Conservation (phyloP, 2,329 filamentous ascomycete species). For the Cytospora mali region DNA sequence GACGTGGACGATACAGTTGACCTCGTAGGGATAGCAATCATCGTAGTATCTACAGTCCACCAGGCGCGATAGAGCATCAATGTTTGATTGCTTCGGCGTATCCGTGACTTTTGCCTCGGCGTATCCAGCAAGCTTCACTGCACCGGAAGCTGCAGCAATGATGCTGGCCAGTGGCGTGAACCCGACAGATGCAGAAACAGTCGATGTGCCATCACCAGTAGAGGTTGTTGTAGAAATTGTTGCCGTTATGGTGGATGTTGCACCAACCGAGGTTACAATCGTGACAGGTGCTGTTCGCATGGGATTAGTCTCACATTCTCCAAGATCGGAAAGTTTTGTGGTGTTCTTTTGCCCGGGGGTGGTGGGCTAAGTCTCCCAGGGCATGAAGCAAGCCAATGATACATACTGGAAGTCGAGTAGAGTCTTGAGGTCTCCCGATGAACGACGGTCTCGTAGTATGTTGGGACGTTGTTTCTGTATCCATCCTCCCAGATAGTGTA, state of each 20-base stretch:
- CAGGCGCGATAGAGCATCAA: neutral
- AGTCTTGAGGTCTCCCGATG: neutral
- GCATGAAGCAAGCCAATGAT: no score
- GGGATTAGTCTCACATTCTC: neutral
- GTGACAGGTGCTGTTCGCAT: neutral
- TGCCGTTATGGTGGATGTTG: neutral
- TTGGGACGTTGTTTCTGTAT: neutral
- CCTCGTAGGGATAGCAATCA: neutral
- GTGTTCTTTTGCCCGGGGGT: neutral
- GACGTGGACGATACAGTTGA: neutral
- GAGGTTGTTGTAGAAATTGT: neutral
- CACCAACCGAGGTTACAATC: neutral
- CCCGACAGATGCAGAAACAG: neutral
- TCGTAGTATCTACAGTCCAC: neutral
- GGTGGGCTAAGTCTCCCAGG: no score
- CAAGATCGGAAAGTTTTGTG: no score
- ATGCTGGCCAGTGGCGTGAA: neutral
- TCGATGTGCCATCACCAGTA: neutral
- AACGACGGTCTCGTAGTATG: neutral
- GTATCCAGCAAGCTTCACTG: neutral
- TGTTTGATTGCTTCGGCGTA: neutral
- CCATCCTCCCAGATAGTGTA: neutral
- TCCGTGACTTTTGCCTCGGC: neutral
- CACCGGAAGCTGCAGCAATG: neutral
- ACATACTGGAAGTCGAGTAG: neutral